Conservation (phyloP, 2,329 filamentous ascomycete species). For the Colletotrichum sp. region DNA sequence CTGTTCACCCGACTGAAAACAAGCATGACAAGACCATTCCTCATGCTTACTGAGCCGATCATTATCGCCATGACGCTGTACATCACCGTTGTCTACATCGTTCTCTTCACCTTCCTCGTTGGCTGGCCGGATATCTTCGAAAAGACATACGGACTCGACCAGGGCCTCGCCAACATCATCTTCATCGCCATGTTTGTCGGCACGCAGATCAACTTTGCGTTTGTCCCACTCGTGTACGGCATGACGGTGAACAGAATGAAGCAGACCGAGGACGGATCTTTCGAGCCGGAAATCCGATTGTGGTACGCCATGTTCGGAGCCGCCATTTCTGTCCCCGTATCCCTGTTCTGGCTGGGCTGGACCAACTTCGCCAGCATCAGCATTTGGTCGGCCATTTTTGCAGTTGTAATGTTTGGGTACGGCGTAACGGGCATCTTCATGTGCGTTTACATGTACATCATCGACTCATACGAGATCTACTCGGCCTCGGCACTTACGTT, state of each 20-base stretch:
- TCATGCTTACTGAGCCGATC: slow-evolving; percentile 42
- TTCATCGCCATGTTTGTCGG: slow-evolving; percentile 51
- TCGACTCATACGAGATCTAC: slow-evolving; percentile 37
- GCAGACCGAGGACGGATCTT: slow-evolving; percentile 29
- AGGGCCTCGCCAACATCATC: slow-evolving; percentile 46
- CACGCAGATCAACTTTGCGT: slow-evolving; percentile 34
- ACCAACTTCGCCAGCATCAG: slow-evolving; percentile 43
- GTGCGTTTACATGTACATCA: slow-evolving; percentile 40
- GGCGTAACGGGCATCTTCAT: slow-evolving; percentile 46
- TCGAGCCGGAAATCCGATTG: slow-evolving; percentile 42
- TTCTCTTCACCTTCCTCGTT: slow-evolving; percentile 58
- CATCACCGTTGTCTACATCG: slow-evolving; percentile 56
- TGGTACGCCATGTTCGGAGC: slow-evolving; percentile 49
- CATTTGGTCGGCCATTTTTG: slow-evolving; percentile 50
- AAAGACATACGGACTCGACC: slow-evolving; percentile 42
- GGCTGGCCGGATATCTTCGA: slow-evolving; percentile 57
- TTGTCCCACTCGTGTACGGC: slow-evolving; percentile 38
- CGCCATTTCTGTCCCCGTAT: slow-evolving; percentile 42
- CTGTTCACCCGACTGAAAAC: slow-evolving; percentile 58
- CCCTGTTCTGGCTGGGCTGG: slow-evolving; percentile 58
- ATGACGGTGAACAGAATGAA: slow-evolving; percentile 23
- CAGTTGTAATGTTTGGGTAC: slow-evolving; percentile 47
- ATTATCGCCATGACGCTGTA: slow-evolving; percentile 52
- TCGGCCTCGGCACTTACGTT: slow-evolving; percentile 37
- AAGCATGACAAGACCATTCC: slow-evolving; percentile 46